Conservation (phyloP, 1,284 basidiomycete species). For the Trichosporon ovoides region DNA sequence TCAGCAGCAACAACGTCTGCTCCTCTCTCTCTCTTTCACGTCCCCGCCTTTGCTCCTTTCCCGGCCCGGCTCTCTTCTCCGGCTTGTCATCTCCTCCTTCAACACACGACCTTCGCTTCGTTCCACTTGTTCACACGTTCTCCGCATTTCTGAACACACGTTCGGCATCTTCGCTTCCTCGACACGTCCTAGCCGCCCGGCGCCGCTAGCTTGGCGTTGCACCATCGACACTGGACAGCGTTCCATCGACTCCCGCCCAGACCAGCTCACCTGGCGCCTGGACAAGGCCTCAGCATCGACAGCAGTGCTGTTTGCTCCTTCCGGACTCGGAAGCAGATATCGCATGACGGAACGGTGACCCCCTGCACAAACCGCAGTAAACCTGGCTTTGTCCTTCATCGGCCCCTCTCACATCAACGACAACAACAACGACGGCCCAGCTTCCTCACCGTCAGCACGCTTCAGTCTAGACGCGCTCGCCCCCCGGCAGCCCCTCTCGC, state of each 20-base stretch:
- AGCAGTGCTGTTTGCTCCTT: no score
- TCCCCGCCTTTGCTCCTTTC: neutral
- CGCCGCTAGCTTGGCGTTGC: neutral
- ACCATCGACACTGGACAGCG: neutral
- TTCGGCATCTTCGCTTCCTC: neutral
- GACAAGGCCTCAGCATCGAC: no score
- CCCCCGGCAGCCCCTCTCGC: no score
- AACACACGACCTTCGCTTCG: neutral
- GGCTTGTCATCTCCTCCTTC: neutral
- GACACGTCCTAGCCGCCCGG: neutral
- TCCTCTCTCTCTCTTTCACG: neutral
- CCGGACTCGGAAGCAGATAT: no score
- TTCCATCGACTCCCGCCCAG: neutral
- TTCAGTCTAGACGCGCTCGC: no score
- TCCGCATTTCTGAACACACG: neutral
- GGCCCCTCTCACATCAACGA: no score
- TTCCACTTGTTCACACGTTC: neutral
- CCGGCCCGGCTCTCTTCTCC: neutral
- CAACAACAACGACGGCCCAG: no score
- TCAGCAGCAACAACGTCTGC: neutral
- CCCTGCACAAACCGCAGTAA: no score
- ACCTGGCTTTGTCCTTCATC: no score
- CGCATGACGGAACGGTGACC: no score
- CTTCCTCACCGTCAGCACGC: no score
- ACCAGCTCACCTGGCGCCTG: neutral